These are phyloP conservation scores for Serpula lacrymans DNA, from an alignment of 768 basidiomycete species.

Conservation along the genomic window DNA sequence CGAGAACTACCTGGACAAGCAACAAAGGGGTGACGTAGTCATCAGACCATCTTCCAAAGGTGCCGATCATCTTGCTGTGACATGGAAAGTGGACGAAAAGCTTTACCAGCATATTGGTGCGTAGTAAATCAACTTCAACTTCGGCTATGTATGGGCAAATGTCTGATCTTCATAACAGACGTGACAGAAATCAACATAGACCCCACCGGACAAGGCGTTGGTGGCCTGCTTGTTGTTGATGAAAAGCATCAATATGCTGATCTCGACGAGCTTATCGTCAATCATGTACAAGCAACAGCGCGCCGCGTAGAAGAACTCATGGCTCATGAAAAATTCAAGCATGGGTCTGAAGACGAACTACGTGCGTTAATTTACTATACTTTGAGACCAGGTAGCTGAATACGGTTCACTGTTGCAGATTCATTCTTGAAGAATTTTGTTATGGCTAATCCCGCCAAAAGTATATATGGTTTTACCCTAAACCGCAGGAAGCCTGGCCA, in stretches of 20 bases:
- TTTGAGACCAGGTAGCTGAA: constrained; percentile 4
- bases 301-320: constrained; percentile 92
- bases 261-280: constrained; percentile 95
- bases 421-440: constrained; percentile 85
- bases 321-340: constrained; percentile 93
- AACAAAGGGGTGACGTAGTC: constrained; percentile 93
- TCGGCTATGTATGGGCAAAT: not conserved
- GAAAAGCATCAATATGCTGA: constrained; percentile 82
- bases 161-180: constrained; percentile 42
- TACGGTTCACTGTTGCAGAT: constrained; percentile 44
- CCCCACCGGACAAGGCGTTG: constrained; percentile 61
- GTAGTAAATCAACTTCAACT: constrained; percentile 21
- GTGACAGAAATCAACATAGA: constrained; percentile 80
- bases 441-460: constrained; percentile 89
- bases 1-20: constrained; percentile 83
- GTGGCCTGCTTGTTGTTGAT: constrained; percentile 69
- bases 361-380: constrained; percentile 52
- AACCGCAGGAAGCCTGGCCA: constrained; percentile 90
- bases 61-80: constrained; percentile 88
- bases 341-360: constrained; percentile 81
- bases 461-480: constrained; percentile 92
- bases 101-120: constrained; percentile 95
- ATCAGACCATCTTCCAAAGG: constrained; percentile 97
- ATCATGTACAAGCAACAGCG: constrained; percentile 92
- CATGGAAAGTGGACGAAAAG: constrained; percentile 98